phyloP scores from a whole-genome alignment of 2,329 filamentous ascomycete species.

The Kalmusia sp. region DNA sequence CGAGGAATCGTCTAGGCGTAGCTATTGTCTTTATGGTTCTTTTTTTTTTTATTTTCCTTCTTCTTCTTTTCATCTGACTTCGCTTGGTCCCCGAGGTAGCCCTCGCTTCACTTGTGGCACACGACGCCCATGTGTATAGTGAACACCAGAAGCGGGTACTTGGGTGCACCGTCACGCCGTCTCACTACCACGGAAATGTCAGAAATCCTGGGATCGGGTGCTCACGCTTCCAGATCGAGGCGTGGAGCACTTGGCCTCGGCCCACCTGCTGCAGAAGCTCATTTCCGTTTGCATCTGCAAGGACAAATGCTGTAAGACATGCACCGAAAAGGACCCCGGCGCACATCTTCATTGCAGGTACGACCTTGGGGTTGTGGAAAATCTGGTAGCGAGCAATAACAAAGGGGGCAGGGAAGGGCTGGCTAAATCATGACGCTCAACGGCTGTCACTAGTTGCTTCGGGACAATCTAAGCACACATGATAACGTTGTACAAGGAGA shows the following conservation, averaged over 20 bases:
- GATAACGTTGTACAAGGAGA: conserved; percentile 5
- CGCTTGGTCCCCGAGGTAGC: conserved; percentile 7
- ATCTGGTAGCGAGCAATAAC: conserved; percentile 11
- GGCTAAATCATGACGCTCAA: conserved; percentile 13
- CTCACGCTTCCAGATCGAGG: neutral
- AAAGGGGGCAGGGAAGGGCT: conserved; percentile 2
- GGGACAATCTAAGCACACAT: neutral
- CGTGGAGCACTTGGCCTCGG: neutral
- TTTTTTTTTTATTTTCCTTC: neutral
- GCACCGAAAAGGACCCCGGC: conserved; percentile 6
- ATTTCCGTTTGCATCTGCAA: conserved; percentile 11
- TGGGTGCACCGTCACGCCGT: conserved; percentile 14
- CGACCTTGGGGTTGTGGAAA: neutral
- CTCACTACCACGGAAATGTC: conserved; percentile 15
- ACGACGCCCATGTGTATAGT: conserved; percentile 14
- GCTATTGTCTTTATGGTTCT: no score
- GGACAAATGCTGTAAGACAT: conserved; percentile 12
- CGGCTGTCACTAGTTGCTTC: conserved; percentile 23
- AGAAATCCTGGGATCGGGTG: conserved; percentile 6
- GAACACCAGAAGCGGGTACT: conserved; percentile 8
- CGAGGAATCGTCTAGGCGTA: no score
- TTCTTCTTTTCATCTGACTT: conserved; percentile 21
- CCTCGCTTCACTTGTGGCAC: neutral
- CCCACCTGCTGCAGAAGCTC: neutral
- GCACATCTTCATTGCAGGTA: conserved; percentile 4